Conservation (phyloP, 495 filamentous ascomycete genomes). For the Penicillium diatomitis region DNA sequence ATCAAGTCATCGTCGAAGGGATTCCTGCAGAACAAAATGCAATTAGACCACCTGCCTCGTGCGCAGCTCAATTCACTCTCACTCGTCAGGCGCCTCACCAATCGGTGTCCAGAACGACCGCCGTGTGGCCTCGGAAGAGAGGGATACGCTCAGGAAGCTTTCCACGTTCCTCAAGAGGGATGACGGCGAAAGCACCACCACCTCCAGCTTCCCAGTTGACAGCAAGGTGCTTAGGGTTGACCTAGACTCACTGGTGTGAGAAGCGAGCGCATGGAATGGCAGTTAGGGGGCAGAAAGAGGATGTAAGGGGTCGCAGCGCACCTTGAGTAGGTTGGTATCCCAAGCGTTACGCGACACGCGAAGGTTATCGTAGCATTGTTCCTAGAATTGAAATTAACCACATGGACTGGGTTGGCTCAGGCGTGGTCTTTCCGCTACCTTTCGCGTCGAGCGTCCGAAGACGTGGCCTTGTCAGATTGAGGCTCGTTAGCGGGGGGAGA, state of each 20-base stretch:
- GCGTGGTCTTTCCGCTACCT: conserved; percentile 45
- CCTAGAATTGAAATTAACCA: conserved; percentile 30
- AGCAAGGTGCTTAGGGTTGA: conserved; percentile 88
- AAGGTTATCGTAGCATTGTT: conserved; percentile 95
- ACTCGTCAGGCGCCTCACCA: conserved; percentile 51
- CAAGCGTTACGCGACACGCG: conserved; percentile 93
- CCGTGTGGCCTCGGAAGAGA: conserved; percentile 91
- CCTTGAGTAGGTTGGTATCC: conserved; percentile 98
- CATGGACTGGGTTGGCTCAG: not conserved
- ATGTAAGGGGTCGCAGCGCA: conserved; percentile 24
- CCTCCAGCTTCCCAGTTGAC: conserved; percentile 99
- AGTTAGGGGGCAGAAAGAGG: conserved; percentile 23
- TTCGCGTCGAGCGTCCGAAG: conserved; percentile 87
- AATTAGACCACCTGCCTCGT: conserved; percentile 11
- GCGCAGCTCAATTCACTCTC: not conserved
- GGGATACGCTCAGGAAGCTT: conserved; percentile 88
- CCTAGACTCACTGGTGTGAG: conserved; percentile 40
- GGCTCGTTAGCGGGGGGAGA: conserved; percentile 20
- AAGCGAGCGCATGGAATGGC: conserved; percentile 6
- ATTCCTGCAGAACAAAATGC: conserved; percentile 50
- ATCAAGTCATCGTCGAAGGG: conserved; percentile 92
- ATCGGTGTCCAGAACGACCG: conserved; percentile 92
- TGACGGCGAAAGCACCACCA: conserved; percentile 94
- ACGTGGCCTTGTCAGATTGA: conserved; percentile 68
- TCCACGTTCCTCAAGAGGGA: conserved; percentile 81